Conservation (phyloP, 148 eudicot genomes). For the Chenopodium suecicum region DNA sequence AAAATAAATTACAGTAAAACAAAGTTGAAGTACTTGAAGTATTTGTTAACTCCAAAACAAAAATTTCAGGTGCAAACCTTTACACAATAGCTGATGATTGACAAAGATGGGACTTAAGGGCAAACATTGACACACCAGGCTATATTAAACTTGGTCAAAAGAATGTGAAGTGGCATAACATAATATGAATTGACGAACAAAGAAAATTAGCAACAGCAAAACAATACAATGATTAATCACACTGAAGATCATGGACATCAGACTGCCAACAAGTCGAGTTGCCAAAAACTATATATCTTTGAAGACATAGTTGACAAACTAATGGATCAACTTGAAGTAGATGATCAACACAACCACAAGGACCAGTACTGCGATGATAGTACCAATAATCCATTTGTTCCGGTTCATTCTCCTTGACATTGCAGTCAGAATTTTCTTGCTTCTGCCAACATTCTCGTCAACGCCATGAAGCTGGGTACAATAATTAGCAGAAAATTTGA, state of each 20-base stretch:
- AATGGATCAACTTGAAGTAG: constrained; percentile 50
- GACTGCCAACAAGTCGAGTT: constrained; percentile 1
- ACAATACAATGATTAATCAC: constrained; percentile 22
- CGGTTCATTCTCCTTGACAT: constrained; percentile 69
- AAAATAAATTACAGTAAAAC: too few species aligned
- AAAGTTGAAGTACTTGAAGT: too few species aligned
- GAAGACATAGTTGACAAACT: constrained; percentile 2
- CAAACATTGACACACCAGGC: constrained; percentile 20
- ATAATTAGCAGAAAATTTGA: neutral
- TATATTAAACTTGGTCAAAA: constrained; percentile 17
- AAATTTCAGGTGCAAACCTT: neutral
- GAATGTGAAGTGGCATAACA: constrained; percentile 2
- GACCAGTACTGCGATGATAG: constrained; percentile 42
- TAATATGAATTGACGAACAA: constrained; percentile 7
- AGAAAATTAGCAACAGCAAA: neutral
- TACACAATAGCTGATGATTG: neutral
- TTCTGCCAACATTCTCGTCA: constrained; percentile 61
- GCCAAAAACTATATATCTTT: neutral
- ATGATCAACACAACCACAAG: constrained; percentile 51
- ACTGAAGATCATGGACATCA: constrained; percentile 11
- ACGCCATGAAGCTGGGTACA: constrained; percentile 64
- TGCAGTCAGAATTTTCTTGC: constrained; percentile 50
- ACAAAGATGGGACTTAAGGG: neutral
- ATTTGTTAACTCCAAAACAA: neutral
- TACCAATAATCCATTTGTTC: constrained; percentile 56